Percentiles rank a stretch among this genome's conserved stretches.
phyloP scores from a whole-genome alignment of 768 basidiomycete species.

The Mycena rebaudengoi region DNA sequence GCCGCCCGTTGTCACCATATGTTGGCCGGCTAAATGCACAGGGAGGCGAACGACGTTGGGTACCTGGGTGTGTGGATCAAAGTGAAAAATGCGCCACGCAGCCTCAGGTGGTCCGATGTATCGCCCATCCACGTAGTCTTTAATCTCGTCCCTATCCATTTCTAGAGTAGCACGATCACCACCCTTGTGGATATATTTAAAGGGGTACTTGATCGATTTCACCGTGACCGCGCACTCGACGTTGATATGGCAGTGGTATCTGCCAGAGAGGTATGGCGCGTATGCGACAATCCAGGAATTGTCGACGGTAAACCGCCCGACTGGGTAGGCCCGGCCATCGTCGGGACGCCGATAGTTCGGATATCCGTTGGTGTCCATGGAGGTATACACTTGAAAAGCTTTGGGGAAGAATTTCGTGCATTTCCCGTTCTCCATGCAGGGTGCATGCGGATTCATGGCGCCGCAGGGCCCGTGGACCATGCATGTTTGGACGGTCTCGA shows the following conservation, averaged over 20 bases:
- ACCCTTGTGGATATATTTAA: not conserved
- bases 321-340: conserved; percentile 10
- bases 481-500: no score
- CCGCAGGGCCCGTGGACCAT: no score
- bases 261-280: conserved; percentile 36
- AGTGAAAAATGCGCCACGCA: conserved; percentile 43
- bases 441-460: not conserved
- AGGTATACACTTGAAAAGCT: no score
- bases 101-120: conserved; percentile 47
- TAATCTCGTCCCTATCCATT: conserved; percentile 25
- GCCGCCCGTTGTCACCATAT: conserved; percentile 40
- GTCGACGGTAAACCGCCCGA: conserved; percentile 21
- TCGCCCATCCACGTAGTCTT: conserved; percentile 7
- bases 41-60: conserved; percentile 51
- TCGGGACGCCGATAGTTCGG: conserved; percentile 40
- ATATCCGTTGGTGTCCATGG: no score
- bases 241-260: conserved; percentile 52
- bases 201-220: conserved; percentile 32
- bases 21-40: conserved; percentile 53
- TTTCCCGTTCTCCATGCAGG: no score
- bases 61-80: conserved; percentile 40
- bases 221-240: conserved; percentile 43
- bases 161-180: conserved; percentile 14
- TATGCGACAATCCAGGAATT: conserved; percentile 49
- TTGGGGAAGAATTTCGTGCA: no score